These are phyloP conservation scores for Ophiostoma tasmaniense DNA, from an alignment of 2,329 filamentous ascomycete genomes.

Conservation along the genomic window DNA sequence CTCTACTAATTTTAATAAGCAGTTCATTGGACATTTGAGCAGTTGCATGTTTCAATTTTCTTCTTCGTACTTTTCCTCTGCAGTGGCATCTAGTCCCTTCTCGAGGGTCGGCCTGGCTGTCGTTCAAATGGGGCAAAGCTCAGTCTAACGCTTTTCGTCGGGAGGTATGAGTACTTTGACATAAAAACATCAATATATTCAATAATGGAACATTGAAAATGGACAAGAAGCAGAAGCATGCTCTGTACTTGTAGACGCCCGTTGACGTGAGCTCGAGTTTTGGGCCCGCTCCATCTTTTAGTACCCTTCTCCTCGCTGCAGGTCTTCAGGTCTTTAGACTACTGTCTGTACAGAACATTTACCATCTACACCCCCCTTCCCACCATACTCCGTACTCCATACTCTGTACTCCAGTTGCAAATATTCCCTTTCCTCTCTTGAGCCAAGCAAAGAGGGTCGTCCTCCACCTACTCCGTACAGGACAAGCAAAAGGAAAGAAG, in stretches of 20 bases:
- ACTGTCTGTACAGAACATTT: background rate
- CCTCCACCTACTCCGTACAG: background rate
- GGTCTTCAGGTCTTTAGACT: background rate
- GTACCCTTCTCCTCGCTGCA: background rate
- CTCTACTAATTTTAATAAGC: background rate
- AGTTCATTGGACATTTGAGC: too few relatives aligned
- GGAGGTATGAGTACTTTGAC: background rate
- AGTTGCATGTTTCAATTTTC: background rate
- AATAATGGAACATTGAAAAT: background rate
- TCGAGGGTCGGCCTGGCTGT: background rate
- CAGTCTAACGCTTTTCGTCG: background rate
- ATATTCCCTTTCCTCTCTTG: background rate
- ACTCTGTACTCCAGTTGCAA: background rate
- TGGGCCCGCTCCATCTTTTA: background rate
- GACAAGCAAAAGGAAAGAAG: background rate
- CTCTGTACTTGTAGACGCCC: background rate
- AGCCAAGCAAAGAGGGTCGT: background rate
- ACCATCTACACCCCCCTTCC: background rate
- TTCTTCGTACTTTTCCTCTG: background rate
- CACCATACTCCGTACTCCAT: background rate
- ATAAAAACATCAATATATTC: background rate
- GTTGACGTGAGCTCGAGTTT: background rate
- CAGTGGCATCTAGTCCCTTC: background rate
- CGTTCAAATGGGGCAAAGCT: background rate
- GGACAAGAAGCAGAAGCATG: background rate